A percentile compares a stretch with the other conserved stretches of the same genome.
These are phyloP conservation scores for Gracilaria vermiculophylla DNA, from an alignment of 23 red algal genomes.

Conservation along the genomic window DNA sequence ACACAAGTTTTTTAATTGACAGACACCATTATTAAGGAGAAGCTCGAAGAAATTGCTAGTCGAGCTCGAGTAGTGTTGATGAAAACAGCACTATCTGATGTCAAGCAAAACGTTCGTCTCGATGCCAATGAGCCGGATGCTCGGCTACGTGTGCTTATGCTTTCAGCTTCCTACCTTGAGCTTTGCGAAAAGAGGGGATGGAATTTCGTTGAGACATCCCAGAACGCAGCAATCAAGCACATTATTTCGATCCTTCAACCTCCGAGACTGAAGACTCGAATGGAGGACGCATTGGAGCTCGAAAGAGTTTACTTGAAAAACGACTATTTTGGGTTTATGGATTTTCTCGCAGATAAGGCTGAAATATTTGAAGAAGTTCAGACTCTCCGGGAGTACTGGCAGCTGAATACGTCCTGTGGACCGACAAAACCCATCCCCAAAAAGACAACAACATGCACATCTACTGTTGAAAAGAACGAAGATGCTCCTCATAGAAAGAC, in stretches of 20 bases:
- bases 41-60: background rate
- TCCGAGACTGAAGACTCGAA: too few relatives aligned
- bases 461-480: background rate
- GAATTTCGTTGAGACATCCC: constrained; percentile 21
- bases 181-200: background rate
- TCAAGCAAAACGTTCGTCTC: constrained; percentile 1
- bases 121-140: constrained; percentile 15
- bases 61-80: background rate
- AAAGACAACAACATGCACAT: too few relatives aligned
- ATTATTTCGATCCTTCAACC: background rate
- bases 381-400: too few relatives aligned
- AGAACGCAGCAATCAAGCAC: constrained; percentile 5
- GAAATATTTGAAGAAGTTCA: too few relatives aligned
- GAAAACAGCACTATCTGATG: background rate
- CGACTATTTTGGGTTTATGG: too few relatives aligned
- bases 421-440: too few relatives aligned
- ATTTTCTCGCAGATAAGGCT: too few relatives aligned
- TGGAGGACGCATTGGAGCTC: too few relatives aligned
- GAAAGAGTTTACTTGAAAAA: too few relatives aligned
- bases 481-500: background rate
- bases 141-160: background rate
- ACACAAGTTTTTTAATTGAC: background rate
- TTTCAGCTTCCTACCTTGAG: background rate
- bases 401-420: too few relatives aligned
- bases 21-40: background rate